Conservation (phyloP, 352 stramenopile species). For the Globisporangium rhizosaccharum region DNA sequence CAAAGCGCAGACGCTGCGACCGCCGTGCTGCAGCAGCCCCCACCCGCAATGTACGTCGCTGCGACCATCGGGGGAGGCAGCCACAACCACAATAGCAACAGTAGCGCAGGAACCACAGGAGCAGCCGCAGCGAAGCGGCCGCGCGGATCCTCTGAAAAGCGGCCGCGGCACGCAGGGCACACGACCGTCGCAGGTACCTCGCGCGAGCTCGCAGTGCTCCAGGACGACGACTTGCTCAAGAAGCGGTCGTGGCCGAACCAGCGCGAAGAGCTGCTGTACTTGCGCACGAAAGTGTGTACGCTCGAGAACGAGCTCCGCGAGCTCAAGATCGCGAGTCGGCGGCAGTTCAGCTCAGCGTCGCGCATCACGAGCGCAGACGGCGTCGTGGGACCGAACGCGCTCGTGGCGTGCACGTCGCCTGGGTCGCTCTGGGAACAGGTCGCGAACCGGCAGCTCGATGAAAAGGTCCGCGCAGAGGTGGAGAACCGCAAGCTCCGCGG, state of each 20-base stretch:
- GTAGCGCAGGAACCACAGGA: not conserved
- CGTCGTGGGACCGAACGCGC: not conserved
- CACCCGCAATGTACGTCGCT: not conserved
- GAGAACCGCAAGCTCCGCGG: constrained; percentile 16
- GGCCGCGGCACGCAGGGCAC: not conserved
- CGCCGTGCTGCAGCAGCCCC: not conserved
- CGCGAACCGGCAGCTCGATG: constrained; percentile 16
- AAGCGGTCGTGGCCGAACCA: constrained; percentile 14
- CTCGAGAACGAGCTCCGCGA: constrained; percentile 17
- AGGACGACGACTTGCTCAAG: constrained; percentile 5
- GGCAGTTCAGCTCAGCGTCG: constrained; percentile 8
- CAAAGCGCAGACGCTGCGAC: not conserved
- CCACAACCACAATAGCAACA: not conserved
- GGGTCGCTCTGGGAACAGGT: constrained; percentile 19
- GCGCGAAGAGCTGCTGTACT: constrained; percentile 15
- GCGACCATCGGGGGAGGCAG: not conserved
- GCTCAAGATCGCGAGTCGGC: constrained; percentile 12
- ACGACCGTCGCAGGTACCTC: not conserved
- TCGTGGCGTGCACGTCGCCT: constrained; percentile 9
- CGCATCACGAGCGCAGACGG: constrained; percentile 4
- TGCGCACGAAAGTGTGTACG: constrained; percentile 14
- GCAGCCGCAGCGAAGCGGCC: constrained; percentile 1
- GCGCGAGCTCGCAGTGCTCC: not conserved
- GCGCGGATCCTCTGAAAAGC: not conserved
- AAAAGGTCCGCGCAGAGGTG: constrained; percentile 14